Evolutionary conservation across 2,329 filamentous ascomycete genomes (phyloP), one percentile per base, ranked within the genome.

Genomic region (Aschersonia sp.): DNA sequence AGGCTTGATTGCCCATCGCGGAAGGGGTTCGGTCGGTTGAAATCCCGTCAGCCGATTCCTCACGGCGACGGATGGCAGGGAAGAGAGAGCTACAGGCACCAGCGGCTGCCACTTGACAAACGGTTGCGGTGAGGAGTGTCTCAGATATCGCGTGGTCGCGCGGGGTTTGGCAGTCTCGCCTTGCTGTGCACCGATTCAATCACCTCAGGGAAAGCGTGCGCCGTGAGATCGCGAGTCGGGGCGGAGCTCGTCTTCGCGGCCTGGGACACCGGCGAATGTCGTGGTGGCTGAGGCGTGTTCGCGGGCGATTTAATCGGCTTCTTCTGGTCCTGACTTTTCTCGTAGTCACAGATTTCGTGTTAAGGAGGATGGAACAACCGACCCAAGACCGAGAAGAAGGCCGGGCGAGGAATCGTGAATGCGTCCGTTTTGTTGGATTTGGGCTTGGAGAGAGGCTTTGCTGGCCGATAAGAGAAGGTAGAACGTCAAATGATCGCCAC

Each of bases 1-100:
- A 88, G 57, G 73, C 74, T 66, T 85, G 79, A 65, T 87, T 88
- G 62, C 84, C 84, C 84, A 89, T 89, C 55, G 52, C 66, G 50
- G 29, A 45, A 22, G 47, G 40, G 42, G 11, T 48, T 43, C 35
- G 35, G 35, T 37, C 35, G 35, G 2, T 37, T 4, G 12, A 37
- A 12, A 9, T 37, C 12, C 35, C 35, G 35, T 9, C 8, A 37
- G 30, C 22, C 22, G 22, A 22, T 22, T 22, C 3, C 4, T 22
- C 22, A 22, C 22, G 11, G 29, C 30, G 42, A 41, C 46, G 31
- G 22, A 22, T 22, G 22, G 22, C 22, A 22, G 42, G 30, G 30
- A 29, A 3, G 30, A 35, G 37, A 30, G 14, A 41, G 30, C 5
- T 37, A 47, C 45, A 45, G 43, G 35, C 32, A 45, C 32, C 37